Percentiles rank a stretch among this genome's conserved stretches.
Evolutionary conservation across 768 basidiomycete genomes (phyloP).

Genomic region (Termitomyces sp.): DNA sequence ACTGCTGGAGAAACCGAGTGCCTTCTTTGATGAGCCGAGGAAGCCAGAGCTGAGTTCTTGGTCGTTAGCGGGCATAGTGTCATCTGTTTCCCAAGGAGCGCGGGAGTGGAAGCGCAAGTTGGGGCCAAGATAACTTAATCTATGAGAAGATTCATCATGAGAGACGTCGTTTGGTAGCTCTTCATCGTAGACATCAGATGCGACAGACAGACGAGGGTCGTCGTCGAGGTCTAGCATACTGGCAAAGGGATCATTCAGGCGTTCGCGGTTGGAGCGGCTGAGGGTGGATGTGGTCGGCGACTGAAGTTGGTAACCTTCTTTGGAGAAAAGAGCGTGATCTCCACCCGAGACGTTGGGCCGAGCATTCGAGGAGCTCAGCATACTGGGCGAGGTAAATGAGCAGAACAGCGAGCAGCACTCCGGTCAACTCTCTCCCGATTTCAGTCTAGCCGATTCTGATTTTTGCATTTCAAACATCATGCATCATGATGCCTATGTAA

Average conservation of each 20-base stretch:
- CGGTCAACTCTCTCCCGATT: constrained; percentile 6
- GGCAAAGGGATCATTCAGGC: constrained; percentile 38
- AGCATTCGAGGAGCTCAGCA: constrained; percentile 38
- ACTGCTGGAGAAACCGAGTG: constrained; percentile 43
- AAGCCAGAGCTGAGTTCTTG: constrained; percentile 36
- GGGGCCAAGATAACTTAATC: constrained; percentile 74
- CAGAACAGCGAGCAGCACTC: not conserved
- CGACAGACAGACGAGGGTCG: constrained; percentile 34
- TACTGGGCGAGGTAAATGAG: constrained; percentile 16
- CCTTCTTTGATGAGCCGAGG: constrained; percentile 29
- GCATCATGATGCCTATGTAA: not conserved
- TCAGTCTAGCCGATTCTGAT: constrained; percentile 5
- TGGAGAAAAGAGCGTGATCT: constrained; percentile 12
- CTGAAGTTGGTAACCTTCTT: constrained; percentile 9
- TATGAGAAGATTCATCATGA: constrained; percentile 35
- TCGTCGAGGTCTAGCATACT: constrained; percentile 57
- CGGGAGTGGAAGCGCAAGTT: constrained; percentile 79
- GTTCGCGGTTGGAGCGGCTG: constrained; percentile 24
- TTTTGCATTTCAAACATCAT: constrained; percentile 8
- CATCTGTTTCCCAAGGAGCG: constrained; percentile 76
- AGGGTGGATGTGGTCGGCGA: constrained; percentile 16
- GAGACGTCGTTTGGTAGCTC: constrained; percentile 22
- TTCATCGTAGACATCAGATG: constrained; percentile 21
- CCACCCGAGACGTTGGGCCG: constrained; percentile 41
- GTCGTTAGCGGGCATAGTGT: constrained; percentile 37